Evolutionary conservation across 2,329 filamentous ascomycete genomes (phyloP).

Genomic region (Westerdykella sp.): DNA sequence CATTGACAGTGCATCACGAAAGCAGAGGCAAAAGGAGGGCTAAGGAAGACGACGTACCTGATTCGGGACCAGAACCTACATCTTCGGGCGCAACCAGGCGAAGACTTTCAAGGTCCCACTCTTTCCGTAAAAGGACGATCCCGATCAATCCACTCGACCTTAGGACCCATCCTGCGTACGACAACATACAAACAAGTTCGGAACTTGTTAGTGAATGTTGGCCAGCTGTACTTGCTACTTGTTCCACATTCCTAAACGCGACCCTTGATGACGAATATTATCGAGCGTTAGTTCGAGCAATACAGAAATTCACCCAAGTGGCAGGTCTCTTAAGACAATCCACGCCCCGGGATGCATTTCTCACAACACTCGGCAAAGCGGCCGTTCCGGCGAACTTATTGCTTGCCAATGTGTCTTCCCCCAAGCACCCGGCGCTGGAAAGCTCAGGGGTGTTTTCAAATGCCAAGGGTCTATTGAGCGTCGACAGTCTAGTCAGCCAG

Average conservation of each 20-base stretch:
- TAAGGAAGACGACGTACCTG: constrained; percentile 35
- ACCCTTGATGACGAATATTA: constrained; percentile 91
- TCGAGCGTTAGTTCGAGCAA: constrained; percentile 81
- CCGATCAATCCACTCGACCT: constrained; percentile 78
- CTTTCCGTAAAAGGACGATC: constrained; percentile 68
- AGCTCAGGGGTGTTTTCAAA: constrained; percentile 59
- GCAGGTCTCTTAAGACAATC: constrained; percentile 77
- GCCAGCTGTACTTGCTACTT: constrained; percentile 91
- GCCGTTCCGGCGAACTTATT: constrained; percentile 75
- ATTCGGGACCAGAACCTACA: constrained; percentile 16
- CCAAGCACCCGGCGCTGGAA: constrained; percentile 43
- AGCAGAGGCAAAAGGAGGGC: constrained; percentile 38
- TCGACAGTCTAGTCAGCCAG: constrained; percentile 62
- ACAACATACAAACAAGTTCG: constrained; percentile 70
- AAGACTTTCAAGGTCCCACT: constrained; percentile 55
- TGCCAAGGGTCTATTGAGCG: constrained; percentile 64
- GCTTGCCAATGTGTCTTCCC: constrained; percentile 34
- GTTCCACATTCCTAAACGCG: constrained; percentile 90
- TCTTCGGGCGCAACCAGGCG: constrained; percentile 17
- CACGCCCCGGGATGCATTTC: constrained; percentile 86
- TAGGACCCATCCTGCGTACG: constrained; percentile 63
- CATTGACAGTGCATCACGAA: constrained; percentile 78
- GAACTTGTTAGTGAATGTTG: constrained; percentile 85
- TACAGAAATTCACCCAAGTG: constrained; percentile 93
- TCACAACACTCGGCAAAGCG: constrained; percentile 89